Conservation (phyloP, 2,329 filamentous ascomycete genomes). For the Fusarium phyllophilum region DNA sequence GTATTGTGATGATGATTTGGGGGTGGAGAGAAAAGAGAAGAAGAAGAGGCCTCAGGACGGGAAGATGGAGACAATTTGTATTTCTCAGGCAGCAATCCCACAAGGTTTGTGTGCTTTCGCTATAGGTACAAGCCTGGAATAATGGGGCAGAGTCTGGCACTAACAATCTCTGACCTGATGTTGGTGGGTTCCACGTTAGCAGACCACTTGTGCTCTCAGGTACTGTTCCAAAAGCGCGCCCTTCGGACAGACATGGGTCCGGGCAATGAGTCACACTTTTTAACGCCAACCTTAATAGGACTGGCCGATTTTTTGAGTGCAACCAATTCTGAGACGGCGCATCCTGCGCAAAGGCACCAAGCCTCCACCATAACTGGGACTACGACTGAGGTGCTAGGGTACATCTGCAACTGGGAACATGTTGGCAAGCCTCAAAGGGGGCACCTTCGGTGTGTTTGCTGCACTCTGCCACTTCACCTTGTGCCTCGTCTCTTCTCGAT, state of each 20-base stretch:
- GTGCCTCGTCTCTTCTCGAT: not conserved
- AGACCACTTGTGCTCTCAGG: constrained; percentile 8
- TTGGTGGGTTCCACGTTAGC: constrained; percentile 12
- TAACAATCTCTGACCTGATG: constrained; percentile 13
- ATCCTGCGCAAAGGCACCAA: constrained; percentile 27
- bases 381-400: not conserved
- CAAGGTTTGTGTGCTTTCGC: constrained; percentile 35
- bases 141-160: constrained; percentile 28
- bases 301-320: constrained; percentile 42
- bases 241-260: constrained; percentile 44
- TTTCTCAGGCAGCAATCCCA: constrained; percentile 58
- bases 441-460: not conserved
- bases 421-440: constrained; percentile 1
- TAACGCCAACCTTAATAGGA: constrained; percentile 43
- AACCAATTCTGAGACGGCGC: constrained; percentile 40
- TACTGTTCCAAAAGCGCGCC: constrained; percentile 35
- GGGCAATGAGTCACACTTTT: constrained; percentile 51
- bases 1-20: constrained; percentile 47
- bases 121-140: constrained; percentile 31
- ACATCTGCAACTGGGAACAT: not conserved
- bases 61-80: constrained; percentile 53
- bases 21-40: constrained; percentile 51
- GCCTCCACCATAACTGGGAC: constrained; percentile 28
- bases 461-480: not conserved
- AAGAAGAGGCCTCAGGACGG: constrained; percentile 40